These are phyloP conservation scores for Penicillium sp. DNA, from an alignment of 2,329 filamentous ascomycete genomes.

Conservation along the genomic window DNA sequence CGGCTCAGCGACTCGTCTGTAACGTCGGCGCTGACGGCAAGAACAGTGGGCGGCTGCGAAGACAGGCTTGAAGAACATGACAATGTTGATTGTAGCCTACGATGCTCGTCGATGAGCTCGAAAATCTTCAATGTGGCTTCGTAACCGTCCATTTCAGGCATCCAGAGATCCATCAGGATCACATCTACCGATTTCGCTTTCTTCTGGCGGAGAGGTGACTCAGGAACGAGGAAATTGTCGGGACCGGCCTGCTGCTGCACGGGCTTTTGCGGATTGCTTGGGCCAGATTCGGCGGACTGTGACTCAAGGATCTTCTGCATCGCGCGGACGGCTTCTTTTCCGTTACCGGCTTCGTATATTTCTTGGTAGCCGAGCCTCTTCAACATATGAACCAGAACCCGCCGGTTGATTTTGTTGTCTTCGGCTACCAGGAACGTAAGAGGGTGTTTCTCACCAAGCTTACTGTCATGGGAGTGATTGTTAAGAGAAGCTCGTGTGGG, in stretches of 20 bases:
- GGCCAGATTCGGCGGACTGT: slow-evolving; percentile 21
- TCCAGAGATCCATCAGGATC: slow-evolving; percentile 77
- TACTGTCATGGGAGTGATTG: slow-evolving; percentile 55
- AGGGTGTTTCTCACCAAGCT: slow-evolving; percentile 64
- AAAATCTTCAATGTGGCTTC: slow-evolving; percentile 69
- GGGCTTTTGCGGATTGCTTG: slow-evolving; percentile 25
- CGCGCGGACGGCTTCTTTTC: slow-evolving; percentile 67
- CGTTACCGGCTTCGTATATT: slow-evolving; percentile 70
- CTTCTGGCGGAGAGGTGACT: slow-evolving; percentile 29
- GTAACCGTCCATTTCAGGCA: slow-evolving; percentile 75
- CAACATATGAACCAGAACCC: slow-evolving; percentile 69
- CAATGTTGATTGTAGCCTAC: slow-evolving; percentile 17
- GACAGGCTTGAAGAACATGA: neutral
- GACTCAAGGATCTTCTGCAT: slow-evolving; percentile 55
- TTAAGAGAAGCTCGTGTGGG: slow-evolving; percentile 33
- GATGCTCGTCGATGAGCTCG: slow-evolving; percentile 52
- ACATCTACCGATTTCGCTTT: slow-evolving; percentile 60
- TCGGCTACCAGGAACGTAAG: slow-evolving; percentile 73
- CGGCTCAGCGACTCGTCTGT: slow-evolving; percentile 66
- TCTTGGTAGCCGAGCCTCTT: slow-evolving; percentile 68
- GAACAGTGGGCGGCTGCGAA: slow-evolving; percentile 48
- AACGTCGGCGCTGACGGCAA: slow-evolving; percentile 71
- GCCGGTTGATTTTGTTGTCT: slow-evolving; percentile 74
- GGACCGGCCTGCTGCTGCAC: slow-evolving; percentile 11
- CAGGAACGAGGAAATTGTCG: slow-evolving; percentile 24